Percentiles rank a stretch among this genome's conserved stretches.
Conservation (phyloP, 2,329 filamentous ascomycete species). For the Coleophoma eucalyptorum region DNA sequence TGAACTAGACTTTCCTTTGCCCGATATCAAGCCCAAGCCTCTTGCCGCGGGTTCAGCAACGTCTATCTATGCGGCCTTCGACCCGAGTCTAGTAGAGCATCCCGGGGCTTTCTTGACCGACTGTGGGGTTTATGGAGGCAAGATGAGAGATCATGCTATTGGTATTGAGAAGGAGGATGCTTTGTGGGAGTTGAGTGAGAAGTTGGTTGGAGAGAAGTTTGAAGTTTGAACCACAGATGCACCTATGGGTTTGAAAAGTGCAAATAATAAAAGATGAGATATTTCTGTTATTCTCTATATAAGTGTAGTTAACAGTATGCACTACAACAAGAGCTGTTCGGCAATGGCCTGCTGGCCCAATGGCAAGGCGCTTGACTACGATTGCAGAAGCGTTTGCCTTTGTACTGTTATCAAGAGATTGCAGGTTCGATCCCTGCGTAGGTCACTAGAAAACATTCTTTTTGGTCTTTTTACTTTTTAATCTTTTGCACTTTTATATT, state of each 20-base stretch:
- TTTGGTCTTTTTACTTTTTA: too few species aligned
- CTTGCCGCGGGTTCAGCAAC: background rate
- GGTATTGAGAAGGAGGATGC: slow-evolving; percentile 6
- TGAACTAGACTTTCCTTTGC: background rate
- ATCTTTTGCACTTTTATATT: too few species aligned
- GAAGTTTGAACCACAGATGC: too few species aligned
- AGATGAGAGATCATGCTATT: background rate
- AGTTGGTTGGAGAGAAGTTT: slow-evolving; percentile 9
- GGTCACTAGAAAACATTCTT: slow-evolving; percentile 11
- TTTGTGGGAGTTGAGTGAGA: slow-evolving; percentile 10
- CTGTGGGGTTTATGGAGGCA: slow-evolving; percentile 1
- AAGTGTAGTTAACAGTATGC: too few species aligned
- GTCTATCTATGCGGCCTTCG: background rate
- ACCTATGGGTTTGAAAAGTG: too few species aligned
- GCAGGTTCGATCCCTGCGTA: slow-evolving; percentile 38
- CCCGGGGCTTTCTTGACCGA: slow-evolving; percentile 6
- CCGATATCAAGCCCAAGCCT: background rate
- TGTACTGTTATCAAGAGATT: slow-evolving; percentile 38
- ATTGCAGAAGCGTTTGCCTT: slow-evolving; percentile 6
- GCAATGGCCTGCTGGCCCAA: slow-evolving; percentile 35
- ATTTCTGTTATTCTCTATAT: too few species aligned
- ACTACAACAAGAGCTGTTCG: too few species aligned
- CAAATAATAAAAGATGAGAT: too few species aligned
- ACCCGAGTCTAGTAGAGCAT: background rate
- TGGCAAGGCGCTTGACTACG: slow-evolving; percentile 48